A percentile compares a stretch with the other conserved stretches of the same genome.
phyloP scores from a whole-genome alignment of 345 rosid genomes.

The Luvunga scandens region DNA sequence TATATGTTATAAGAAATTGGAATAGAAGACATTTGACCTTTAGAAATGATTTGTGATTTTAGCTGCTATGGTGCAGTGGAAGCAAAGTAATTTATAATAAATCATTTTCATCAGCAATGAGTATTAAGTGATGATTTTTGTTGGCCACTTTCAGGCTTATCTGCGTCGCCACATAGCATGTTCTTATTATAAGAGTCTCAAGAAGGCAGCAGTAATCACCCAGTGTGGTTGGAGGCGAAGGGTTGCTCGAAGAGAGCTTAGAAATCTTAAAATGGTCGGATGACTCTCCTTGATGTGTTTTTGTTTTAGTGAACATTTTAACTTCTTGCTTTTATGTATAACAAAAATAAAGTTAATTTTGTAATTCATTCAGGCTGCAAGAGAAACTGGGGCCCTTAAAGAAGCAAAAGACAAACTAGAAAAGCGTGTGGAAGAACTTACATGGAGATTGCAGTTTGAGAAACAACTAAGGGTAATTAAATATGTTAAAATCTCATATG shows the following conservation, averaged over 20 bases:
- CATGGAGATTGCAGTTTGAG: constrained; percentile 97
- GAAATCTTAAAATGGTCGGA: constrained; percentile 84
- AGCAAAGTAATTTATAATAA: background rate
- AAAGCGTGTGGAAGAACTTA: constrained; percentile 95
- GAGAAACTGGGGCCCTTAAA: constrained; percentile 97
- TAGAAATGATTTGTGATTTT: constrained; percentile 5
- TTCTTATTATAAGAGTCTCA: constrained; percentile 76
- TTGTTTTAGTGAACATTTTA: constrained; percentile 9
- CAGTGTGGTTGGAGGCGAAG: constrained; percentile 98
- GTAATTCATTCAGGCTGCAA: constrained; percentile 64
- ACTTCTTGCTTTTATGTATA: background rate
- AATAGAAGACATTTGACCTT: constrained; percentile 13
- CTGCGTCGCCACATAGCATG: constrained; percentile 60
- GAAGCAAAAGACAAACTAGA: constrained; percentile 98
- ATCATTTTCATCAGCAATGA: background rate
- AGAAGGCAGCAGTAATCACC: constrained; percentile 70
- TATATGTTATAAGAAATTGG: constrained; percentile 15
- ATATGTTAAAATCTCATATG: background rate
- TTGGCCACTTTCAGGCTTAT: constrained; percentile 61
- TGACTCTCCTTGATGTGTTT: constrained; percentile 17
- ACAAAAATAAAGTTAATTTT: constrained; percentile 9
- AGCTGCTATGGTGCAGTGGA: constrained; percentile 8
- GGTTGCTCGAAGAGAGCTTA: constrained; percentile 91
- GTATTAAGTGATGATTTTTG: constrained; percentile 12
- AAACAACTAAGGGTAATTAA: constrained; percentile 84